phyloP scores from a whole-genome alignment of 306 rosid species.

The Glycyrrhiza uralensis region DNA sequence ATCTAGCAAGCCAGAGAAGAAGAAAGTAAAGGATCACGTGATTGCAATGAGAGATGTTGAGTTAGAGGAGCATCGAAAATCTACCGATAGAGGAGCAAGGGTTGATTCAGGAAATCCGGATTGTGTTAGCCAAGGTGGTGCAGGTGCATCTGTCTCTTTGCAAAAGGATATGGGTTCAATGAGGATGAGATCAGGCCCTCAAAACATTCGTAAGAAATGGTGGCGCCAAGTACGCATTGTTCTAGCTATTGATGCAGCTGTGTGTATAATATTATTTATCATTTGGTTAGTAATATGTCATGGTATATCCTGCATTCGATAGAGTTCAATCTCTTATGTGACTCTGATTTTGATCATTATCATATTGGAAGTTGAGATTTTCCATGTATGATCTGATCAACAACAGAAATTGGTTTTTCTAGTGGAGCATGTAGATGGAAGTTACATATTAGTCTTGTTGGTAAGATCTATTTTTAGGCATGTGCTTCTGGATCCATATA shows the following conservation, averaged over 20 bases:
- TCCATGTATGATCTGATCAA: constrained; percentile 4
- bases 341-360: constrained; percentile 18
- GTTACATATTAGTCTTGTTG: constrained; percentile 2
- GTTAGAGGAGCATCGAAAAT: constrained; percentile 66
- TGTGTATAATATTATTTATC: constrained; percentile 58
- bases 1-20: constrained; percentile 67
- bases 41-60: constrained; percentile 70
- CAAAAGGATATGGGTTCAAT: constrained; percentile 62
- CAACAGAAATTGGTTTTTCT: constrained; percentile 10
- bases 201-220: constrained; percentile 64
- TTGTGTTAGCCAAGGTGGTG: constrained; percentile 47
- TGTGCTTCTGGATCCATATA: constrained; percentile 26
- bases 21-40: constrained; percentile 77
- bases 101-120: constrained; percentile 54
- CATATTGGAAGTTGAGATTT: constrained; percentile 11
- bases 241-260: constrained; percentile 82
- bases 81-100: constrained; percentile 66
- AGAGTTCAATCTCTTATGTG: constrained; percentile 22
- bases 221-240: constrained; percentile 87
- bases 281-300: constrained; percentile 67
- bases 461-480: constrained; percentile 25
- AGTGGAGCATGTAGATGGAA: constrained; percentile 15
- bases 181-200: constrained; percentile 64
- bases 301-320: constrained; percentile 65
- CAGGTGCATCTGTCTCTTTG: constrained; percentile 49